Evolutionary conservation across 106 monocot species (phyloP).

Genomic region (Allium sativum): DNA sequence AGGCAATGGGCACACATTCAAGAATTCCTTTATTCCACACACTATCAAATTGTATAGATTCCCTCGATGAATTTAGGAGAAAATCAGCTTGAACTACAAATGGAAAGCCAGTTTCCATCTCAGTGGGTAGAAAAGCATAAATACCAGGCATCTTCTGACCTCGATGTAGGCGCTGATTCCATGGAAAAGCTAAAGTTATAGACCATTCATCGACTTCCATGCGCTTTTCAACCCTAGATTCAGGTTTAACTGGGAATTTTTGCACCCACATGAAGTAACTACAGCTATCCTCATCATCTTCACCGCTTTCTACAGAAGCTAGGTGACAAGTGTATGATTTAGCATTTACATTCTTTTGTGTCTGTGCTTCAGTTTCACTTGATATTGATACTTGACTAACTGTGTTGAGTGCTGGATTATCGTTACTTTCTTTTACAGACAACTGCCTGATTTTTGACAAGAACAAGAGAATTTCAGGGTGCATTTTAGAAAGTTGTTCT

Average conservation of each 20-base stretch:
- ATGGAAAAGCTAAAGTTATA: slow-evolving; percentile 38
- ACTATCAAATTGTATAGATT: slow-evolving; percentile 31
- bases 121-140: slow-evolving; percentile 43
- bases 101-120: slow-evolving; percentile 39
- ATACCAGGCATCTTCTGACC: slow-evolving; percentile 21
- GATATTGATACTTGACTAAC: slow-evolving; percentile 26
- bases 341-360: slow-evolving; percentile 29
- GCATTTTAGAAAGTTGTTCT: slow-evolving; percentile 25
- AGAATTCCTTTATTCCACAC: slow-evolving; percentile 50
- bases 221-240: slow-evolving; percentile 26
- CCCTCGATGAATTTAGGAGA: slow-evolving; percentile 37
- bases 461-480: slow-evolving; percentile 42
- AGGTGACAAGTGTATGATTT: slow-evolving; percentile 34
- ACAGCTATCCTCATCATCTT: slow-evolving; percentile 14
- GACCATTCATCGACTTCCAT: slow-evolving; percentile 39
- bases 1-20: slow-evolving; percentile 34
- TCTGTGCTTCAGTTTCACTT: slow-evolving; percentile 22
- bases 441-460: slow-evolving; percentile 35
- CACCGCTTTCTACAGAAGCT: slow-evolving; percentile 13
- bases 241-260: slow-evolving; percentile 37
- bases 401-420: slow-evolving; percentile 7
- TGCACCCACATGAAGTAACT: slow-evolving; percentile 56
- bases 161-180: slow-evolving; percentile 13
- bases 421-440: slow-evolving; percentile 24
- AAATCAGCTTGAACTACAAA: slow-evolving; percentile 62